A percentile compares a stretch with the other conserved stretches of the same genome.
Conservation (phyloP, 164 flowering plant genomes). For the Tetrastigma voinierianum region DNA sequence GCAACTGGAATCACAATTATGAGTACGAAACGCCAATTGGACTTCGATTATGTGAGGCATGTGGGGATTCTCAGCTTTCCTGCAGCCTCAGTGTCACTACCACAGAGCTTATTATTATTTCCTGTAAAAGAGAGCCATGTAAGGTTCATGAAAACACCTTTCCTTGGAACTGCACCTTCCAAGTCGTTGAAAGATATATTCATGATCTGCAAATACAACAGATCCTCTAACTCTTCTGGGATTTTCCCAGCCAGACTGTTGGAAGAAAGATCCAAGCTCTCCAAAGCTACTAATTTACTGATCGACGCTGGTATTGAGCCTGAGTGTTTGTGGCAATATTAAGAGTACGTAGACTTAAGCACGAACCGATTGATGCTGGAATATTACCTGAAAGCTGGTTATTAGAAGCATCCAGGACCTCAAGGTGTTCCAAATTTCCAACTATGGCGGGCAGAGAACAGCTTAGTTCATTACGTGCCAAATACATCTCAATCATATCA, state of each 20-base stretch:
- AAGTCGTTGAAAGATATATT: constrained; percentile 9
- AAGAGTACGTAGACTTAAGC: background rate
- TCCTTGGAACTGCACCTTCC: constrained; percentile 8
- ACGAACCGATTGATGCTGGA: background rate
- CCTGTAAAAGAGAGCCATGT: constrained; percentile 4
- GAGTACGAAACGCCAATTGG: background rate
- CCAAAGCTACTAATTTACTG: background rate
- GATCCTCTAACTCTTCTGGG: constrained; percentile 8
- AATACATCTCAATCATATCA: background rate
- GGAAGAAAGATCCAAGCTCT: background rate
- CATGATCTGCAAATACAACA: background rate
- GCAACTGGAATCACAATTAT: background rate
- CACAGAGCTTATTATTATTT: constrained; percentile 5
- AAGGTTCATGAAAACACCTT: background rate
- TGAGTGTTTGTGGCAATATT: background rate
- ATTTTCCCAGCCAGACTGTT: constrained; percentile 6
- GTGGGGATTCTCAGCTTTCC: constrained; percentile 1
- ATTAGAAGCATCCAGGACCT: background rate
- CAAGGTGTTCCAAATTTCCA: constrained; percentile 3
- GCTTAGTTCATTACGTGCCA: background rate
- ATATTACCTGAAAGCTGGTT: background rate
- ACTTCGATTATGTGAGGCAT: background rate
- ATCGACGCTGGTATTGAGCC: background rate
- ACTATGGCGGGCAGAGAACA: background rate
- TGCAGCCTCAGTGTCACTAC: background rate